Percentiles rank a stretch among this genome's conserved stretches.
These are phyloP conservation scores for Epichloe coenophiala DNA, from an alignment of 2,329 filamentous ascomycete genomes.

Conservation along the genomic window DNA sequence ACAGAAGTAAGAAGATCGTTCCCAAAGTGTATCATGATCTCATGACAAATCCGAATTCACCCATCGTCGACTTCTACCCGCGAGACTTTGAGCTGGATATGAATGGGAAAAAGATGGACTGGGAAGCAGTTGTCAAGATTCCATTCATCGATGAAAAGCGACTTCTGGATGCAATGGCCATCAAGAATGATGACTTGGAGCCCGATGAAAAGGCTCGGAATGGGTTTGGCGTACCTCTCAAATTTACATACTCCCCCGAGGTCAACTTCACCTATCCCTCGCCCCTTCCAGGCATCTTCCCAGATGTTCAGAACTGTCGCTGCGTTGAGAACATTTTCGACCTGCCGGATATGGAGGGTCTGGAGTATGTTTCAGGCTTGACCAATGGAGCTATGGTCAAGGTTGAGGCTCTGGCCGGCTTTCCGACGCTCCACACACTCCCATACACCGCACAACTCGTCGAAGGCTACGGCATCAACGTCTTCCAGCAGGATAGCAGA, in stretches of 20 bases:
- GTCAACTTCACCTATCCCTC: constrained; percentile 76
- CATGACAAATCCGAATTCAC: constrained; percentile 82
- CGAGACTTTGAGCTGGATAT: constrained; percentile 95
- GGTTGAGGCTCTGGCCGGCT: constrained; percentile 74
- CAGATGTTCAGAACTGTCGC: constrained; percentile 71
- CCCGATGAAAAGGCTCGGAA: constrained; percentile 73
- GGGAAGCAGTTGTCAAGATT: constrained; percentile 98
- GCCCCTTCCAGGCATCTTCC: constrained; percentile 78
- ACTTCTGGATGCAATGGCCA: constrained; percentile 71
- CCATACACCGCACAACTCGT: constrained; percentile 64
- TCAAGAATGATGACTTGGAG: constrained; percentile 66
- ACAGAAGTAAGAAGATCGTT: constrained; percentile 94
- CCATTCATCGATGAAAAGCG: constrained; percentile 93
- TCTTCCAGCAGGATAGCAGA: constrained; percentile 90
- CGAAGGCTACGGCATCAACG: constrained; percentile 70
- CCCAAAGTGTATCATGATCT: constrained; percentile 75
- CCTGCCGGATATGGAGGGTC: constrained; percentile 77
- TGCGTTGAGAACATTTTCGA: constrained; percentile 97
- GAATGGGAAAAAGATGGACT: constrained; percentile 99
- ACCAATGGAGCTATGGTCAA: constrained; percentile 76
- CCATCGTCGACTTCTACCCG: constrained; percentile 96
- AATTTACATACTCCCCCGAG: constrained; percentile 77
- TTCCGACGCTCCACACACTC: constrained; percentile 78
- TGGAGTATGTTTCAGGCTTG: constrained; percentile 73
- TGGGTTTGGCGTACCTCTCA: constrained; percentile 80